These are phyloP conservation scores for Linanthus parryae DNA, from an alignment of 148 eudicot genomes.

Conservation along the genomic window DNA sequence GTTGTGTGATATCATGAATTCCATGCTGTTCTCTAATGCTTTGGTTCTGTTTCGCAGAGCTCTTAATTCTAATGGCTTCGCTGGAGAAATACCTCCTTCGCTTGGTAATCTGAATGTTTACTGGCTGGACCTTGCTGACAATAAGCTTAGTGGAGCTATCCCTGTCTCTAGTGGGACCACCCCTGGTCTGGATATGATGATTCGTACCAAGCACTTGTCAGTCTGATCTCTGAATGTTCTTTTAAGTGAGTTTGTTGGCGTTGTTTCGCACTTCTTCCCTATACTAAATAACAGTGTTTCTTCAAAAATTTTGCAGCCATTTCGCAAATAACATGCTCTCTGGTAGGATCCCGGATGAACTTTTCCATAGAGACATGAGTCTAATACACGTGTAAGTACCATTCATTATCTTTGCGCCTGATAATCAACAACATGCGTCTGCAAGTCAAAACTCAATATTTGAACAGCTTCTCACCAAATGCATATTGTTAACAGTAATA, in stretches of 20 bases:
- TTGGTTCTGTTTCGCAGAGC: conserved; percentile 17
- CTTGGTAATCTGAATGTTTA: conserved; percentile 52
- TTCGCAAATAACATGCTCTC: conserved; percentile 72
- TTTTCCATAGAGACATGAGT: conserved; percentile 54
- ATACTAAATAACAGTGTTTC: background rate
- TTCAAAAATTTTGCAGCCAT: conserved; percentile 40
- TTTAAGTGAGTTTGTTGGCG: background rate
- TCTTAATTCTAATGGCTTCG: conserved; percentile 33
- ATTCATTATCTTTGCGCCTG: no score
- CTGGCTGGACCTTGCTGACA: conserved; percentile 79
- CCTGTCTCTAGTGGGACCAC: conserved; percentile 50
- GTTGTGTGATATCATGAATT: no score
- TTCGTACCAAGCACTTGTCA: conserved; percentile 62
- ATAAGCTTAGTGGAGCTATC: conserved; percentile 45
- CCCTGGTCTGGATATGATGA: conserved; percentile 64
- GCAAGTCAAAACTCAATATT: no score
- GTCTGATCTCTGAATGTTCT: no score
- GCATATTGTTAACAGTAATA: background rate
- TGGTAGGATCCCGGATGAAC: conserved; percentile 55
- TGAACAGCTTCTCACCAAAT: no score
- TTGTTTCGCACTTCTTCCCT: background rate
- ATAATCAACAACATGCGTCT: no score
- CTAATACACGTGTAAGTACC: conserved; percentile 75
- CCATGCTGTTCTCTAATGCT: background rate
- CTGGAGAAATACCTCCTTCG: conserved; percentile 44